Evolutionary conservation across 1,284 basidiomycete species (phyloP).

Genomic region (Sparassis latifolia): DNA sequence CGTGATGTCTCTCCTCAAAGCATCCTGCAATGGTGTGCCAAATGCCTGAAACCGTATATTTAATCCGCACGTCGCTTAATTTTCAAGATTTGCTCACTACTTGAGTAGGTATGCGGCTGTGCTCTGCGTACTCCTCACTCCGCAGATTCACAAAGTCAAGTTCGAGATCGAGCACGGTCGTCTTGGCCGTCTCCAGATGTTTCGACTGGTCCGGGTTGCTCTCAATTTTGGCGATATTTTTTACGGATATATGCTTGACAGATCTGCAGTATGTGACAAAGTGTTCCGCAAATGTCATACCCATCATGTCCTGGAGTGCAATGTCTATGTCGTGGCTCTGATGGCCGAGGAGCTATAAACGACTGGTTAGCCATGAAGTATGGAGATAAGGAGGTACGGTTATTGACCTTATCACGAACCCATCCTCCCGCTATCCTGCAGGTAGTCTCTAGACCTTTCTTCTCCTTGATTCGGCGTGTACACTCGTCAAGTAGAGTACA

Average conservation of each 20-base stretch:
- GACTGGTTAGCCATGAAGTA: slow-evolving; percentile 3
- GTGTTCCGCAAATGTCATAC: slow-evolving; percentile 81
- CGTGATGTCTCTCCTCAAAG: slow-evolving; percentile 86
- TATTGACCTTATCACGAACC: slow-evolving; percentile 91
- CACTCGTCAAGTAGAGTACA: slow-evolving; percentile 69
- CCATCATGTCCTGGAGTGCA: slow-evolving; percentile 86
- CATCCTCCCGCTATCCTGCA: slow-evolving; percentile 94
- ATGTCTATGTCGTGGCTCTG: slow-evolving; percentile 94
- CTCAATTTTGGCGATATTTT: slow-evolving; percentile 75
- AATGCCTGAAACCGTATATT: slow-evolving; percentile 52
- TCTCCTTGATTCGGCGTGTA: slow-evolving; percentile 42
- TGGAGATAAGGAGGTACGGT: not conserved
- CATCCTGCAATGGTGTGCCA: slow-evolving; percentile 92
- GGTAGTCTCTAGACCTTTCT: slow-evolving; percentile 50
- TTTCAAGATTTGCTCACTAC: slow-evolving; percentile 48
- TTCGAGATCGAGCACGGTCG: slow-evolving; percentile 77
- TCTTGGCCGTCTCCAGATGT: slow-evolving; percentile 95
- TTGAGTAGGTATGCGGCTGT: slow-evolving; percentile 85
- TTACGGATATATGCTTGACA: slow-evolving; percentile 48
- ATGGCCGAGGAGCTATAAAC: slow-evolving; percentile 68
- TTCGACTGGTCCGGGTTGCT: slow-evolving; percentile 98
- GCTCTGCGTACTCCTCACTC: slow-evolving; percentile 85
- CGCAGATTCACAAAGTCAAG: slow-evolving; percentile 95
- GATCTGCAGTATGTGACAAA: slow-evolving; percentile 66
- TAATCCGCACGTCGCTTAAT: not conserved